A percentile compares a stretch with the other conserved stretches of the same genome.
phyloP scores from a whole-genome alignment of 2,329 filamentous ascomycete genomes.

The Colletotrichum sp. region DNA sequence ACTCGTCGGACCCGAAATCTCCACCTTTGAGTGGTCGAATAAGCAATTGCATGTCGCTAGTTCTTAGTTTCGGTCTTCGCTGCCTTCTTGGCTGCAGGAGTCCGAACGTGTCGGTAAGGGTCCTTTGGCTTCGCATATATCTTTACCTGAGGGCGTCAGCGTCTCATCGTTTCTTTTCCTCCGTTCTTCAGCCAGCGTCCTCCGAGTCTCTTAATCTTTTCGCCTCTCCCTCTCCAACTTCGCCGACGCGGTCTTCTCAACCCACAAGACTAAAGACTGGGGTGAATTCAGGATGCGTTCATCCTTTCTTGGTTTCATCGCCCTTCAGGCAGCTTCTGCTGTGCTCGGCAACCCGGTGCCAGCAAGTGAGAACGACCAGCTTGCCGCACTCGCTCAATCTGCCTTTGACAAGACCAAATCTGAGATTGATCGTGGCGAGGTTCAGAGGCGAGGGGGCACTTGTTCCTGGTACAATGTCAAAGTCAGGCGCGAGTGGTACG shows the following conservation, averaged over 20 bases:
- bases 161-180: not conserved
- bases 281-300: slow-evolving; percentile 14
- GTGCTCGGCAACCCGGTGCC: not conserved
- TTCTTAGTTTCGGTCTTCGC: not conserved
- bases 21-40: not conserved
- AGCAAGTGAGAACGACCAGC: not conserved
- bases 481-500: slow-evolving; percentile 35
- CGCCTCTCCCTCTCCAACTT: not conserved
- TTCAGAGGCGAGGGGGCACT: slow-evolving; percentile 26
- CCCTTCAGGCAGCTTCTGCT: slow-evolving; percentile 14
- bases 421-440: slow-evolving; percentile 14
- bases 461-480: slow-evolving; percentile 28
- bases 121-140: not conserved
- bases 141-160: not conserved
- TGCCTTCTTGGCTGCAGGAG: not conserved
- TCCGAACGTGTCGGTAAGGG: not conserved
- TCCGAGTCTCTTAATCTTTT: no score
- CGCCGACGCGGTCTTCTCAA: slow-evolving; percentile 27
- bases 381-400: slow-evolving; percentile 9
- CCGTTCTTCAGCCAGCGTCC: not conserved
- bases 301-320: slow-evolving; percentile 19
- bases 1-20: not conserved
- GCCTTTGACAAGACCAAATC: slow-evolving; percentile 29
- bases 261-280: no score
- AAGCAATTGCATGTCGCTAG: not conserved